Percentiles rank a stretch among this genome's conserved stretches.
Conservation (phyloP, 192 early-diverging fungal species). For the Mortierella alpina region DNA sequence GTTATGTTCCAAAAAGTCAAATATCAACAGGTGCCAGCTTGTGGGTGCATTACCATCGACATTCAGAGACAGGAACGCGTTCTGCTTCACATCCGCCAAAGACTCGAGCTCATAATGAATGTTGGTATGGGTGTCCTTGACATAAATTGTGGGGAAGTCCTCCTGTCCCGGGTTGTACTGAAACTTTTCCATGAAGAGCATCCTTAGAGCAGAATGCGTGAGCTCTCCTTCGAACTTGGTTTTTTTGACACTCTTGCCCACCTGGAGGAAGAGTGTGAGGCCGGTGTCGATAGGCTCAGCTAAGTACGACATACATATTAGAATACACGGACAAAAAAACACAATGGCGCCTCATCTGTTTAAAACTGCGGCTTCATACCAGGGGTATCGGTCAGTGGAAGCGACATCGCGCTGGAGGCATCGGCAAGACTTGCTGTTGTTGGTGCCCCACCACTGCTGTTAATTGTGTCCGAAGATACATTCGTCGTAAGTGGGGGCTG, state of each 20-base stretch:
- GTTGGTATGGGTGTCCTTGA: slow-evolving; percentile 63
- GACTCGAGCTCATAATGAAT: slow-evolving; percentile 78
- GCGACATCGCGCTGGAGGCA: not conserved
- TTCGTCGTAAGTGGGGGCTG: not conserved
- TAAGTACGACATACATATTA: not conserved
- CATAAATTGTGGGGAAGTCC: slow-evolving; percentile 76
- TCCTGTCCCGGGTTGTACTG: slow-evolving; percentile 69
- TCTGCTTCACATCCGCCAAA: slow-evolving; percentile 69
- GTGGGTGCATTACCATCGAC: slow-evolving; percentile 56
- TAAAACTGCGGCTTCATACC: not conserved
- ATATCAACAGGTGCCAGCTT: not conserved
- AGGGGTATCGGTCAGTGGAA: not conserved
- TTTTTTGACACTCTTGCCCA: slow-evolving; percentile 73
- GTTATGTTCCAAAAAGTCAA: not conserved
- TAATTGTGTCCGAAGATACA: not conserved
- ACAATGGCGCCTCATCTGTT: not conserved
- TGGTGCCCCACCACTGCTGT: not conserved
- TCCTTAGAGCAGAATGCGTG: slow-evolving; percentile 66
- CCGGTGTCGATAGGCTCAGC: slow-evolving; percentile 18
- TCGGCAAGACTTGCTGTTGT: not conserved
- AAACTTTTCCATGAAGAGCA: slow-evolving; percentile 82
- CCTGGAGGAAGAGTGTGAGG: slow-evolving; percentile 67
- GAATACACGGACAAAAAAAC: not conserved
- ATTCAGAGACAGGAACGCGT: slow-evolving; percentile 64
- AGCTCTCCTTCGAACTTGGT: slow-evolving; percentile 62